phyloP scores from a whole-genome alignment of 106 monocot species.

The Allium sativum region DNA sequence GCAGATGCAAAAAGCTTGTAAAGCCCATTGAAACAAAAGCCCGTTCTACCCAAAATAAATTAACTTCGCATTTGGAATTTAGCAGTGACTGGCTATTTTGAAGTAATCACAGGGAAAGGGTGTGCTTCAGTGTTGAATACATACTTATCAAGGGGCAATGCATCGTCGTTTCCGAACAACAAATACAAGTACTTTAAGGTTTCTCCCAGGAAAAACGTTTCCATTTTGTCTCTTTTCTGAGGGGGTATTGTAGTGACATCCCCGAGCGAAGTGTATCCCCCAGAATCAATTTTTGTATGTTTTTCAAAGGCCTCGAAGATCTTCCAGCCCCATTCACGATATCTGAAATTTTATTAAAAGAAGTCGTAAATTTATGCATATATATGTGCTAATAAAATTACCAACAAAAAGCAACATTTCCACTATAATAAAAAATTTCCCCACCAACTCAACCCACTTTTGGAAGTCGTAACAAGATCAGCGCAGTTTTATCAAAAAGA shows the following conservation, averaged over 20 bases:
- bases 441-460: too few species aligned
- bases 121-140: constrained; percentile 99
- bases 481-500: too few species aligned
- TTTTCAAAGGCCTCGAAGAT: constrained; percentile 91
- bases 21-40: too few species aligned
- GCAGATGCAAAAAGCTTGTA: too few species aligned
- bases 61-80: too few species aligned
- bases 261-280: constrained; percentile 79
- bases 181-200: constrained; percentile 90
- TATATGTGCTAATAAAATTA: too few species aligned
- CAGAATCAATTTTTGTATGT: constrained; percentile 59
- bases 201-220: constrained; percentile 90
- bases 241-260: constrained; percentile 78
- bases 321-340: constrained; percentile 94
- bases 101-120: constrained; percentile 51
- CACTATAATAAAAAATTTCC: too few species aligned
- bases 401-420: too few species aligned
- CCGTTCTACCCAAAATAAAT: too few species aligned
- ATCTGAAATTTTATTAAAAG: constrained; percentile 32
- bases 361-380: not conserved
- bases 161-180: constrained; percentile 57
- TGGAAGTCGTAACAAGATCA: too few species aligned
- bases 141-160: constrained; percentile 78
- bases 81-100: too few species aligned
- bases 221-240: constrained; percentile 90